Base-by-base conservation (phyloP, 176 grass and related monocot species). In the Eragrostis curvula region DNA sequence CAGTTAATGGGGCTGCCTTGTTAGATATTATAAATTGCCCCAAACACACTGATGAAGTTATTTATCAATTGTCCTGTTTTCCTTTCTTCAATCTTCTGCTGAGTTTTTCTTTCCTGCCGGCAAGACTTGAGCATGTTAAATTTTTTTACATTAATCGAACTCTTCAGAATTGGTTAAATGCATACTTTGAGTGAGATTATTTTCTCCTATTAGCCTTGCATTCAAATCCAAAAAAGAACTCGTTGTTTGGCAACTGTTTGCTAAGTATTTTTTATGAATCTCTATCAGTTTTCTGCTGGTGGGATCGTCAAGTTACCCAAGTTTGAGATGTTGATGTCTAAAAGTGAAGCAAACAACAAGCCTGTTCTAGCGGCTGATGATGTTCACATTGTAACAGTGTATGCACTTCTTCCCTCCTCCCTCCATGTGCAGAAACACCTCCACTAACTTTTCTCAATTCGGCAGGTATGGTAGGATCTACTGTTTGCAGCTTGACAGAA, bases 391-490 rank as follows among this genome's bases (percentile, higher is more conserved):
- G 90, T 91, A 71, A 98, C 90, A 62, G 79, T 98, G 96, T 98
- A 95, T 82, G 73, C 24, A 66, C n/a, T 88, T 61, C 83, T 40
- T 48, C 57, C 66, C 43, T 55, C n/a, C 39, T 90, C 72, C n/a
- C 28, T 68, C 5, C 40, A 15, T 63, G 75, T 80, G 66, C 24
- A 75, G 69, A 52, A 58, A 47, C 62, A 61, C 48, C 23, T 50
- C 25, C 25, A 55, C 50, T 88, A 65, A 48, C 43, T 48, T 82
- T 30, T 77, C 53, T 73, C 27, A 40, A 74, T 85, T 66, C 86
- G 84, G 74, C 92, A 98, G 96, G 29, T 98, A 98, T 50, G 90
- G 96, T 85, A 98, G 96, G 77, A 93, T 98, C 89, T 98, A 95
- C 68, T 98, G 96, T 73, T 79, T 98, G 78, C 96, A 98, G 84